These are phyloP conservation scores for Fraxinus baroniana DNA, from an alignment of 305 asterid species.

Conservation along the genomic window DNA sequence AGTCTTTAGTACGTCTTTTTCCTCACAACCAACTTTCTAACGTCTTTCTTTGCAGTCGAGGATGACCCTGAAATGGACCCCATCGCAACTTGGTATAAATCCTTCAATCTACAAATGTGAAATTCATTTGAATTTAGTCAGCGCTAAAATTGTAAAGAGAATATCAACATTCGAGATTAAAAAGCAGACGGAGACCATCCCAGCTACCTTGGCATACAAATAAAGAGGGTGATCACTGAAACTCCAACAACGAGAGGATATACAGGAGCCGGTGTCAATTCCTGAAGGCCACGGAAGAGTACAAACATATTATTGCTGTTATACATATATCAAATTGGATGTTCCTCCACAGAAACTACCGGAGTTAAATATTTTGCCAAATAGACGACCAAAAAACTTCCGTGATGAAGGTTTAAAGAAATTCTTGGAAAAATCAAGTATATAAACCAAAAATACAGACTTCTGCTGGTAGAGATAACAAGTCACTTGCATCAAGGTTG, in stretches of 20 bases:
- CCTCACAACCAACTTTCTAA: slow-evolving; percentile 51
- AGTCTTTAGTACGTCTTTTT: slow-evolving; percentile 63
- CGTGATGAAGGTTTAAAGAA: not conserved
- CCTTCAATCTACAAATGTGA: slow-evolving; percentile 56
- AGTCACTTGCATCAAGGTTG: not conserved
- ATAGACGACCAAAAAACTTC: not conserved
- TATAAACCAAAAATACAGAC: not conserved
- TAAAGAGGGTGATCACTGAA: slow-evolving; percentile 65
- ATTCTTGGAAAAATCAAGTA: not conserved
- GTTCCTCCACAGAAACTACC: not conserved
- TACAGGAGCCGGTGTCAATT: slow-evolving; percentile 80
- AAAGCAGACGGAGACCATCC: not conserved
- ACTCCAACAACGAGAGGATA: slow-evolving; percentile 82
- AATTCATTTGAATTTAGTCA: slow-evolving; percentile 3
- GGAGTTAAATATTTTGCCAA: not conserved
- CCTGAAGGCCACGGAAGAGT: slow-evolving; percentile 41
- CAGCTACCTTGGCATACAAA: slow-evolving; percentile 83
- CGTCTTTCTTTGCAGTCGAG: slow-evolving; percentile 56
- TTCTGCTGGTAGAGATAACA: not conserved
- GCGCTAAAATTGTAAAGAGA: not conserved
- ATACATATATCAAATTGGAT: not conserved
- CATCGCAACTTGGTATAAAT: slow-evolving; percentile 52
- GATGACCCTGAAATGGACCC: slow-evolving; percentile 47
- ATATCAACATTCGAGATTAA: not conserved
- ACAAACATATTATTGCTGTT: slow-evolving; percentile 17